phyloP scores from a whole-genome alignment of 257 asterid species.

The Solanum bulbocastanum region DNA sequence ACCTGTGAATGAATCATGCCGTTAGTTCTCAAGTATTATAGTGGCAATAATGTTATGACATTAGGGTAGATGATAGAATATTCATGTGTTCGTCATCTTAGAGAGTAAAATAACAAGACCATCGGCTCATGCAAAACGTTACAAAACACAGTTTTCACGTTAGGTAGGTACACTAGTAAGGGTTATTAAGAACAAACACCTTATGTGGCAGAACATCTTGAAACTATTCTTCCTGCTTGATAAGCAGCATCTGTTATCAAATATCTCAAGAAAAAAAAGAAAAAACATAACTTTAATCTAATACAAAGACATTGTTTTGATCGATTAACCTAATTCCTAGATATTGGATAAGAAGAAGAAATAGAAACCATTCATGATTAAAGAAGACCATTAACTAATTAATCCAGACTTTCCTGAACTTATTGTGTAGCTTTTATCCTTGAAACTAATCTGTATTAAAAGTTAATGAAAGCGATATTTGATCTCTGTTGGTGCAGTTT shows the following conservation, averaged over 20 bases:
- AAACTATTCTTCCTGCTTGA: background rate
- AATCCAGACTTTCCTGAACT: background rate
- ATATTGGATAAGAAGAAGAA: background rate
- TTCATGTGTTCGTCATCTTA: background rate
- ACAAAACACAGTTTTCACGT: background rate
- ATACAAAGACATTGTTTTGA: background rate
- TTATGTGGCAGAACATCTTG: background rate
- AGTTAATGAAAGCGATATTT: background rate
- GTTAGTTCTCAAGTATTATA: background rate
- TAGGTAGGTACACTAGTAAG: background rate
- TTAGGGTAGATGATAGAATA: background rate
- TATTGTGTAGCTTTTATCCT: background rate
- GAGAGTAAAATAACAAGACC: background rate
- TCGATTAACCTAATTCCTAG: background rate
- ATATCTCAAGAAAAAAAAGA: background rate
- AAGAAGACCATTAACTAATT: background rate
- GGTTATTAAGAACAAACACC: background rate
- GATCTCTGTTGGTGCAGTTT: constrained; percentile 29
- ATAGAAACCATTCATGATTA: background rate
- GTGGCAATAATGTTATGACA: background rate
- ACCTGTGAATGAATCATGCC: background rate
- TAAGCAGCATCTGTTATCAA: background rate
- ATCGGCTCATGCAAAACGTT: background rate
- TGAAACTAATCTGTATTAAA: background rate
- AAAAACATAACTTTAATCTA: background rate